phyloP scores from a whole-genome alignment of 805 yeast species.

The Schwanniomyces polymorphus region DNA sequence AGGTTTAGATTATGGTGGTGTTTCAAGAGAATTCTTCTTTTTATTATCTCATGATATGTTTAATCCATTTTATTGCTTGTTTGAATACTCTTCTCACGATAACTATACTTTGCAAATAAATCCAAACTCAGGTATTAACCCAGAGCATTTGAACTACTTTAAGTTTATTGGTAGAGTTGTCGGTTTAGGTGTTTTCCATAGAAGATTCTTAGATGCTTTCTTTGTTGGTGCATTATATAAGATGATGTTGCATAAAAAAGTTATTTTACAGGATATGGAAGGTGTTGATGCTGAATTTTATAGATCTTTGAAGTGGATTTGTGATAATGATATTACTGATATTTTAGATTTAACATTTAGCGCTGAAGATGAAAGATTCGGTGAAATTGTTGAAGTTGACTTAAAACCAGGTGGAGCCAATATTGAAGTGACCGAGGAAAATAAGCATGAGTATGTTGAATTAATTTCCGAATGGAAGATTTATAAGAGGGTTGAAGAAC shows the following conservation, averaged over 20 bases:
- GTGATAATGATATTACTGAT: conserved; percentile 86
- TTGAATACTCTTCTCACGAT: conserved; percentile 97
- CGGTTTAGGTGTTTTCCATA: conserved; percentile 96
- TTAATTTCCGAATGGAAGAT: conserved; percentile 95
- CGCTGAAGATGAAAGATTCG: conserved; percentile 90
- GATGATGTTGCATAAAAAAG: conserved; percentile 95
- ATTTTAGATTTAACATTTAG: conserved; percentile 86
- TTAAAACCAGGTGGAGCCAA: conserved; percentile 85
- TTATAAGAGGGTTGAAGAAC: conserved; percentile 89
- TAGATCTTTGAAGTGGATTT: conserved; percentile 91
- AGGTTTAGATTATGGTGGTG: conserved; percentile 99
- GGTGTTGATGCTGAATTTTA: conserved; percentile 98
- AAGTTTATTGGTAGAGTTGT: conserved; percentile 98
- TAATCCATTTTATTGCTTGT: conserved; percentile 95
- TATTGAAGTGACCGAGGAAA: conserved; percentile 90
- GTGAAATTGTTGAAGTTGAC: conserved; percentile 86
- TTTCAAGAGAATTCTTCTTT: conserved; percentile 96
- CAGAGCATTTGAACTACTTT: conserved; percentile 97
- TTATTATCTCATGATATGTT: conserved; percentile 97
- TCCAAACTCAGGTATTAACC: conserved; percentile 95
- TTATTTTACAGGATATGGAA: conserved; percentile 95
- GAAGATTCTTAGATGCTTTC: conserved; percentile 96
- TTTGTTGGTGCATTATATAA: conserved; percentile 97
- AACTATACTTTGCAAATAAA: conserved; percentile 97
- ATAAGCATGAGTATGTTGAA: conserved; percentile 94